A percentile compares a stretch with the other conserved stretches of the same genome.
phyloP scores from a whole-genome alignment of 75 land plant species.

The Azolla pinnata region DNA sequence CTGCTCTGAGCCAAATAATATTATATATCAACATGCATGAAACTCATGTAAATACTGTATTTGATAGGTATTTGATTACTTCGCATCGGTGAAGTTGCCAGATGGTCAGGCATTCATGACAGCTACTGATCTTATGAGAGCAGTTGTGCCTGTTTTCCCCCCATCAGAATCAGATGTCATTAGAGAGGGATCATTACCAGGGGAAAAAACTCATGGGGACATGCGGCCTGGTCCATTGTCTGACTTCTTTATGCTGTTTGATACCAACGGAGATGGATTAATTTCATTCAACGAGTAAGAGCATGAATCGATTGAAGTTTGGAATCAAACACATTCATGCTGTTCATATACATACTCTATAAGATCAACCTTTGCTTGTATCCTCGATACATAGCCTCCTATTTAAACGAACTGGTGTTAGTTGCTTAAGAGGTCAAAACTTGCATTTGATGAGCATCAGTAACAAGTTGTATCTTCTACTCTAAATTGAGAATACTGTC shows the following conservation, averaged over 20 bases:
- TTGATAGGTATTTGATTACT: constrained; percentile 82
- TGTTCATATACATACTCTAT: background rate
- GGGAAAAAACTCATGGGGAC: constrained; percentile 64
- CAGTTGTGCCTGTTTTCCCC: constrained; percentile 89
- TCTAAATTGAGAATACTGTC: no score
- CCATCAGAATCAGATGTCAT: constrained; percentile 67
- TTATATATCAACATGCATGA: constrained; percentile 1
- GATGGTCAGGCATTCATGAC: constrained; percentile 69
- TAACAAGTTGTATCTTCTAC: no score
- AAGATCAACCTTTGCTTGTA: no score
- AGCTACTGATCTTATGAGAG: constrained; percentile 83
- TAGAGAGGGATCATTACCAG: constrained; percentile 62
- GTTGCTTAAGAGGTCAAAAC: no score
- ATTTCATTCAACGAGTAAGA: constrained; percentile 91
- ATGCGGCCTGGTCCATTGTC: constrained; percentile 68
- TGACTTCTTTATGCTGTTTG: constrained; percentile 80
- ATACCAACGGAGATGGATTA: constrained; percentile 74
- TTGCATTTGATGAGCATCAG: no score
- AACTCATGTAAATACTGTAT: background rate
- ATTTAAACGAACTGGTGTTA: no score
- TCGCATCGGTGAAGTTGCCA: constrained; percentile 44
- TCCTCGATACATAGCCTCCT: no score
- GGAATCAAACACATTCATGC: no score
- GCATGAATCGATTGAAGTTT: no score
- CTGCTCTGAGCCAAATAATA: background rate